Evolutionary conservation across 441 rosid species (phyloP), one percentile per base, ranked within the genome.

Genomic region (Croton setiger): DNA sequence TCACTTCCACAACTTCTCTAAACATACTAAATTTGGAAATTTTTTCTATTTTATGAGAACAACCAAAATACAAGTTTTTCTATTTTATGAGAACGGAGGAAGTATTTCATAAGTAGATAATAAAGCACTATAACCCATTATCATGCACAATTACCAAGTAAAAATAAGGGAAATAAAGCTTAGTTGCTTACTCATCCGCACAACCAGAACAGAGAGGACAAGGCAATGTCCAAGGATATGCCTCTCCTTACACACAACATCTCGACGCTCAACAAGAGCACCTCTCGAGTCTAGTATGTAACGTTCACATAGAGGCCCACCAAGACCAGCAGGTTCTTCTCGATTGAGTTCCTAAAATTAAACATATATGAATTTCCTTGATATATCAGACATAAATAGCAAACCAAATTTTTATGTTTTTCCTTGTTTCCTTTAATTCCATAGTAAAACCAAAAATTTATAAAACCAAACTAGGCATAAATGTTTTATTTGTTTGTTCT

Each of bases 271-370:
- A 72, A 89, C 94, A 78, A 92, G 87, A 72, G 94, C 86, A 71
- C 98, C 98, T 81, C 97, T 85, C 71, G 97, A 90, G 79, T 94
- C 99, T 61, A 92, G 82, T 69, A 94, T 82, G 79, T 83, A 85
- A 27, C 65, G 88, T 63, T 94, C 99, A 74, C 89, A 84, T 52
- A 69, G 83, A 63, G 93, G 93, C 68, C 98, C 98, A 75, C 99
- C 99, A 59, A 92, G 77, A 66, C 98, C 96, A 82, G 92, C 83
- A 65, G 99, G 97, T 81, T 94, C 98, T 78, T 88, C 97, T 33
- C 87, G 90, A 85, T 82, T 87, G 69, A 94, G 96, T 87, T 90
- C 97, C 99, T 94, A 80, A 21, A 71, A 69, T 51, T 49, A 79
- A 80, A 60, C 43, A 53, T 39, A 59, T n/a, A 67, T 65, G 18